Evolutionary conservation across 2,329 filamentous ascomycete genomes (phyloP), one percentile per base, ranked within the genome.

Genomic region (Colletotrichum higginsianum): DNA sequence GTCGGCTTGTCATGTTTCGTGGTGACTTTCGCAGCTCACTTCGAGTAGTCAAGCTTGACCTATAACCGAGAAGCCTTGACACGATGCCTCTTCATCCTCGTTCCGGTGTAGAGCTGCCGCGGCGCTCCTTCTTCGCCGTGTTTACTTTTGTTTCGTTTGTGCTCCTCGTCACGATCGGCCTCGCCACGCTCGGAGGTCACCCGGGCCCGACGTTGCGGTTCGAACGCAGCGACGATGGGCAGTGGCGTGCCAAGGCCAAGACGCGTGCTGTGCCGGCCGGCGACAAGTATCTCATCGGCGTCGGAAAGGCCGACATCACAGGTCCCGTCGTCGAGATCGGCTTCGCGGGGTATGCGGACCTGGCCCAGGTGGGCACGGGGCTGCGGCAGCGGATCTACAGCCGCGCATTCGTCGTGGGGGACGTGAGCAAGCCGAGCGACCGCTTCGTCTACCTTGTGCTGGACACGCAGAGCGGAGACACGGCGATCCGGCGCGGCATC

Each of bases 261-360:
- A 65, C 71, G 8, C 66, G 77, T 23, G 77, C 76, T 4, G 73
- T 75, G 12, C 73, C 75, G 15, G 64, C 74, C 6, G 80, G 79
- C n/a, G 82, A 84, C 71, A 80, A 80, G 69, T 89, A 89, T 72
- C 82, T 89, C 44, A 77, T 90, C 56, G 88, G 88, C 21, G 86
- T 88, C 2, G 88, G 88, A 57, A 89, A 89, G 78, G 87, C 85
- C 7, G 88, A 90, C 75, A 88, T 90, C 75, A 90, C 88, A 0
- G 88, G 93, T 2, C 94, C 95, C 0, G 94, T 97, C 15, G 95
- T 97, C 26, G 94, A 98, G 81, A 89, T 98, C 78, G 95, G 94
- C 77, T 88, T 98, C 79, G 96, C 96, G 87, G 95, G 95, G 73
- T 98, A 98, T 84, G 96, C 96, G 42, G 93, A 95, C 80, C 85